Percentiles rank a stretch among this genome's conserved stretches.
phyloP scores from a whole-genome alignment of 176 grass and related monocot species.

The Hsuehochloa calcarea region DNA sequence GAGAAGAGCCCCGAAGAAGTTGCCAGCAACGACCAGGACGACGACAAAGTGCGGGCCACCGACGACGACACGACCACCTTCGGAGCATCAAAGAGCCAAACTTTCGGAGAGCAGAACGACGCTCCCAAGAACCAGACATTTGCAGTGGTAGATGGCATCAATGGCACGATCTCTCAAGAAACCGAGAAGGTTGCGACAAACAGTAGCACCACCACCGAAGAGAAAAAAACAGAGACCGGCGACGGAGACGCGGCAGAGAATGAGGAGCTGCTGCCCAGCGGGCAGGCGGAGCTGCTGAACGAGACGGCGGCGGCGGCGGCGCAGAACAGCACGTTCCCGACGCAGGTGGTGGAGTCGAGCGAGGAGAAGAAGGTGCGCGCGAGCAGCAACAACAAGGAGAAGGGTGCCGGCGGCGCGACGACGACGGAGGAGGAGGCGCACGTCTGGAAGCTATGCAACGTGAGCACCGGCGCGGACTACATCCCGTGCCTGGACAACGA shows the following conservation, averaged over 20 bases:
- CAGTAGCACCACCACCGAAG: not conserved
- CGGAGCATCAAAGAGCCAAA: too few species aligned
- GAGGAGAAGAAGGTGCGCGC: slow-evolving; percentile 1
- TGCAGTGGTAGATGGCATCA: too few species aligned
- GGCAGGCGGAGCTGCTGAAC: slow-evolving; percentile 67
- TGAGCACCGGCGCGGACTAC: slow-evolving; percentile 67
- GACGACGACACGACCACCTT: slow-evolving; percentile 10
- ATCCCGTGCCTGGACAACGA: slow-evolving; percentile 97
- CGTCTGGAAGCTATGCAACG: slow-evolving; percentile 68
- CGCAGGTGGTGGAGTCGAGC: slow-evolving; percentile 59
- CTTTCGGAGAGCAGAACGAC: not conserved
- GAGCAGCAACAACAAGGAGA: not conserved
- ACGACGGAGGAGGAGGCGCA: not conserved
- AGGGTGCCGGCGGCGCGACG: not conserved
- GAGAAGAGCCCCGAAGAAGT: not conserved
- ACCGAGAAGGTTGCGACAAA: not conserved
- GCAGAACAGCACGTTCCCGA: slow-evolving; percentile 51
- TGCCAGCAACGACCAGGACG: not conserved
- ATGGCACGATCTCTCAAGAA: slow-evolving; percentile 10
- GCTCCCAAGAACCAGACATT: not conserved
- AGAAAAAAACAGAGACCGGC: not conserved
- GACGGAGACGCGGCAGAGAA: slow-evolving; percentile 25
- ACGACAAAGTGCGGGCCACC: not conserved
- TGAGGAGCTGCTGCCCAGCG: slow-evolving; percentile 53
- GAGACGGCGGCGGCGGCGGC: slow-evolving; percentile 41